These are phyloP conservation scores for Phyllosticta citriasiana DNA, from an alignment of 2,329 filamentous ascomycete genomes.

Conservation along the genomic window DNA sequence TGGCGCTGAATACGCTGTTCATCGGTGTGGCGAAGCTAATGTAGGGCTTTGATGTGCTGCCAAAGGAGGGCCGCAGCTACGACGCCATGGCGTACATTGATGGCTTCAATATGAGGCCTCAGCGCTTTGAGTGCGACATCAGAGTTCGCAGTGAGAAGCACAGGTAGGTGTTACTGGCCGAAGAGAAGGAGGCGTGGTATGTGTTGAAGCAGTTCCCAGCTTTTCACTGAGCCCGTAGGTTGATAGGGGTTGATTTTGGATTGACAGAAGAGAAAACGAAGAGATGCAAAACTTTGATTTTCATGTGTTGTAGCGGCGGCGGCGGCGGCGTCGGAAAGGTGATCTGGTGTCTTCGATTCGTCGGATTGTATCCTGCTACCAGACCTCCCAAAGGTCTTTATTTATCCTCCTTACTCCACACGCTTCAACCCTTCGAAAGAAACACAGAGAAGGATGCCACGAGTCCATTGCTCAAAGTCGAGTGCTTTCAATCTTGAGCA, in stretches of 20 bases:
- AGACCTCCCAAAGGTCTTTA: too few species aligned
- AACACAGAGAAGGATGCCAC: too few species aligned
- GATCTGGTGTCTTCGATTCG: too few species aligned
- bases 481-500: too few species aligned
- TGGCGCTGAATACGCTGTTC: slow-evolving; percentile 23
- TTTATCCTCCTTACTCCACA: fast-evolving
- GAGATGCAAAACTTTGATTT: not conserved
- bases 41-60: slow-evolving; percentile 27
- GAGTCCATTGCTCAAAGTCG: too few species aligned
- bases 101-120: slow-evolving; percentile 31
- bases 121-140: slow-evolving; percentile 26
- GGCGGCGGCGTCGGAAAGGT: too few species aligned
- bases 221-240: not conserved
- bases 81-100: slow-evolving; percentile 32
- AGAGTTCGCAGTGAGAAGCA: slow-evolving; percentile 23
- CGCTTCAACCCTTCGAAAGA: too few species aligned
- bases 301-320: too few species aligned
- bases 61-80: slow-evolving; percentile 21
- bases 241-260: not conserved
- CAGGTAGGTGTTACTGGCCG: slow-evolving; percentile 20
- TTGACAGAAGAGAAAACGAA: not conserved
- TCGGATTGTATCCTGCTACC: too few species aligned
- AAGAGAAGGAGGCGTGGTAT: slow-evolving; percentile 11
- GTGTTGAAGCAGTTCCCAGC: slow-evolving; percentile 3
- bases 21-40: slow-evolving; percentile 24